Conservation (phyloP, 306 rosid species). For the Quercus aquifolioides region DNA sequence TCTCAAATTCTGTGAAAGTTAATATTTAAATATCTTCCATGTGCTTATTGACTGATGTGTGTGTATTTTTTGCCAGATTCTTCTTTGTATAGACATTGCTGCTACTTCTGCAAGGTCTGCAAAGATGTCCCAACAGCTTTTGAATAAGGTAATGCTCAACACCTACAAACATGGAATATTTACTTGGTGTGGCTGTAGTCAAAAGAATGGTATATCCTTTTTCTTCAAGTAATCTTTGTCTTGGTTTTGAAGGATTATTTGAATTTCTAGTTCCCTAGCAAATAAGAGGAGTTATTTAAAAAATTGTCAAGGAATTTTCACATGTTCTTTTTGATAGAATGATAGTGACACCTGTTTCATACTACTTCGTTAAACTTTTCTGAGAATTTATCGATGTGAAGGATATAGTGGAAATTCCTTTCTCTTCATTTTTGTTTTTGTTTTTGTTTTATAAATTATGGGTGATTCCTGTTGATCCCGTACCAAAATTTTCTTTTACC, state of each 20-base stretch:
- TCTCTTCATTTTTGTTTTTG: background rate
- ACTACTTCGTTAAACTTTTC: background rate
- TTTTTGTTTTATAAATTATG: background rate
- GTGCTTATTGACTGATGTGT: constrained; percentile 33
- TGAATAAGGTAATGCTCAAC: constrained; percentile 72
- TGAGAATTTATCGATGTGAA: background rate
- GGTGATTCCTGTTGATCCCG: background rate
- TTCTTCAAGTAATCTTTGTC: background rate
- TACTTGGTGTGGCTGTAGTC: background rate
- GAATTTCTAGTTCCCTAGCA: background rate
- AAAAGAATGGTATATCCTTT: background rate
- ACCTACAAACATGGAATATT: constrained; percentile 1
- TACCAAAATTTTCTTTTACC: background rate
- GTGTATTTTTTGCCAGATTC: constrained; percentile 66
- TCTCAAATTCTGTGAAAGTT: constrained; percentile 6
- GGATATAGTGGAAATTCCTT: background rate
- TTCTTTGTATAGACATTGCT: constrained; percentile 93
- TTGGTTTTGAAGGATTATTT: background rate
- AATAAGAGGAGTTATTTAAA: background rate
- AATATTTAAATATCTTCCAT: constrained; percentile 6
- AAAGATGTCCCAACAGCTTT: constrained; percentile 79
- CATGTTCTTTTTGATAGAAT: background rate
- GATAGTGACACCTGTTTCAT: background rate
- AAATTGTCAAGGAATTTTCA: background rate
- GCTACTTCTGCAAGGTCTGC: constrained; percentile 87